phyloP scores from a whole-genome alignment of 345 rosid genomes.

The Rhodamnia rubescens region DNA sequence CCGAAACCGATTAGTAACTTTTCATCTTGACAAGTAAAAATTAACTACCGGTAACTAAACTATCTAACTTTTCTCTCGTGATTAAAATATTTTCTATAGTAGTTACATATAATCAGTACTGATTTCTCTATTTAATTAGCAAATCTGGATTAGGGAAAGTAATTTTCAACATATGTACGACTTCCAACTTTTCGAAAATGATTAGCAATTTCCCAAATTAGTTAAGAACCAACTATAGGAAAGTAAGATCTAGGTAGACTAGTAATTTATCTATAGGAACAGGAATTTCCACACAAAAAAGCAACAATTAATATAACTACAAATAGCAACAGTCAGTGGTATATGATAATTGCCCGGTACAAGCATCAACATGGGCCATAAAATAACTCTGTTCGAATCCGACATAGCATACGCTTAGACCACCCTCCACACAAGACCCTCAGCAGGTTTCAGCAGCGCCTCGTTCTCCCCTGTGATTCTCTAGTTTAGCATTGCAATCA shows the following conservation, averaged over 20 bases:
- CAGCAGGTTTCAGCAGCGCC: too few species aligned
- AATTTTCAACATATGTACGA: background rate
- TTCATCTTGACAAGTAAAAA: background rate
- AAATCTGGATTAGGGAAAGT: background rate
- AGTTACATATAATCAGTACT: background rate
- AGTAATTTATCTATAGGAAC: background rate
- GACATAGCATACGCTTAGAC: too few species aligned
- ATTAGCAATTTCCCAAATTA: background rate
- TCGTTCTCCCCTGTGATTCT: background rate
- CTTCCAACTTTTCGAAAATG: background rate
- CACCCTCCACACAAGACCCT: too few species aligned
- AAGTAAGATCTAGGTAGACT: background rate
- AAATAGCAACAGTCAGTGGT: background rate
- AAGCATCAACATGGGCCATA: too few species aligned
- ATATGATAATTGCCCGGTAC: too few species aligned
- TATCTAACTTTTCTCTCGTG: background rate
- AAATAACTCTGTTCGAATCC: too few species aligned
- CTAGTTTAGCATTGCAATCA: background rate
- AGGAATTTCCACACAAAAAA: background rate
- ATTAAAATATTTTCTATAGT: background rate
- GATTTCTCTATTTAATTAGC: background rate
- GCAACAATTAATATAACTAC: background rate
- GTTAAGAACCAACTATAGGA: background rate
- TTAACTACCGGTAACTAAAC: background rate
- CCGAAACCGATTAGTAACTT: background rate